Evolutionary conservation across 345 rosid genomes (phyloP), one percentile per base, ranked within the genome.

Genomic region (Citrus australasica): DNA sequence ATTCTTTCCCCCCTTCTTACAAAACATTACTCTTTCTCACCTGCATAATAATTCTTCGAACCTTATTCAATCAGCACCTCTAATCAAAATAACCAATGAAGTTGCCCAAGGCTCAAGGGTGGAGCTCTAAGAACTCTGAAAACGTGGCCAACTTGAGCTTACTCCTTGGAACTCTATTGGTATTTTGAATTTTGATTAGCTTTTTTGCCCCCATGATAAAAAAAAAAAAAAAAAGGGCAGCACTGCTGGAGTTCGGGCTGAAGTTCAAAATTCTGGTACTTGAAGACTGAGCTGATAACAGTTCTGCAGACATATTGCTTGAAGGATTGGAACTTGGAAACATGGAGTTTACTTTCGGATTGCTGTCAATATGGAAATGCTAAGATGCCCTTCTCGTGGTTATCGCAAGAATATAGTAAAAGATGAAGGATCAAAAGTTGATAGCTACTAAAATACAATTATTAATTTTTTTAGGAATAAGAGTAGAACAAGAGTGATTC

Each of bases 1-100:
- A 46, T 0, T 46, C 0, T 11, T 46, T 40, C 2, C 2, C 17
- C 51, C 1, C 17, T 3, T 13, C 0, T 13, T 3, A 46, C 17
- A 46, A 3, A 46, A 13, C 51, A 46, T 46, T 3, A 11, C 5
- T 42, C 16, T 0, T 42, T 42, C 48, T 0, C 51, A 42, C 51
- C 51, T 0, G 13, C 16, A 42, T 42, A 10, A 42, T 42, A 11
- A 42, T 42, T 11, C 51, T 0, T 42, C 16, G 16, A 42, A 42
- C 16, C 16, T 10, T 10, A 3, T 17, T 51, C 56, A 51, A 5
- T 51, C 19, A 48, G 0, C 55, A 14, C 19, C 19, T 48, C 55
- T 48, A 48, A 48, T 48, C 21, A 51, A 51, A 0, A 0, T 51
- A 51, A 14, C 19, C 56, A 51, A 9, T 17, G 56, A 51, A 51